Base-by-base conservation (phyloP, 2,329 filamentous ascomycete species). In the Fusarium mangiferae region DNA sequence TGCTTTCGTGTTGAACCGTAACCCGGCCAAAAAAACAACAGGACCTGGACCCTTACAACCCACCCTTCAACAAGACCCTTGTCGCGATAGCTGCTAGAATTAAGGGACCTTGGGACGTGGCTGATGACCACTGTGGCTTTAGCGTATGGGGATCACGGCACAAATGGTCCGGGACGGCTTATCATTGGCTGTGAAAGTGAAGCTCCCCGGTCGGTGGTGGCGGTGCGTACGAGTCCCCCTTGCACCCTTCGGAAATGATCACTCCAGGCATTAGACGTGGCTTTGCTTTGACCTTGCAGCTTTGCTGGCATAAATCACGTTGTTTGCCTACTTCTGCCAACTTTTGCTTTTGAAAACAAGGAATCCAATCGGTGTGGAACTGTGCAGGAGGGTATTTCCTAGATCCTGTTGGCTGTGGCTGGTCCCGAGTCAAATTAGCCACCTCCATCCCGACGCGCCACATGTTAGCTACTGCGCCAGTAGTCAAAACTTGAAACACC, bases 161-260 rank as follows among this genome's bases (percentile, higher is more conserved):
- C 35, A 74, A 73, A 75, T 56, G 66, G 39, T 74, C 73, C 70
- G 70, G 52, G 28, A n/a, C 10, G 12, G n/a, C 15, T 26, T 13
- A 14, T 62, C 55, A 75, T 75, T 74, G 70, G 73, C 12, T 42
- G 4, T 3, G 10, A 9, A 46, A 28, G 38, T 12, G 28, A n/a
- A 54, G 26, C 28, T 35, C 48, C 41, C 61, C 20, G 7, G 18
- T 22, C 30, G 15, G 24, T 28, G 48, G 75, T 77, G 75, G 75
- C 75, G 64, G 75, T 77, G 75, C 74, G 62, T 61, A 58, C 70
- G 58, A 58, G 55, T 45, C 58, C 48, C 63, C 65, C 45, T 68
- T 52, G 54, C 35, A 30, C 36, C 41, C 54, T 70, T 71, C 66
- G 74, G 74, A 75, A 72, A 75, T 77, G 75, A 77, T 72, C 70